A percentile compares a stretch with the other conserved stretches of the same genome.
Evolutionary conservation across 2,329 filamentous ascomycete species (phyloP).

Genomic region (Camillea tinctor): DNA sequence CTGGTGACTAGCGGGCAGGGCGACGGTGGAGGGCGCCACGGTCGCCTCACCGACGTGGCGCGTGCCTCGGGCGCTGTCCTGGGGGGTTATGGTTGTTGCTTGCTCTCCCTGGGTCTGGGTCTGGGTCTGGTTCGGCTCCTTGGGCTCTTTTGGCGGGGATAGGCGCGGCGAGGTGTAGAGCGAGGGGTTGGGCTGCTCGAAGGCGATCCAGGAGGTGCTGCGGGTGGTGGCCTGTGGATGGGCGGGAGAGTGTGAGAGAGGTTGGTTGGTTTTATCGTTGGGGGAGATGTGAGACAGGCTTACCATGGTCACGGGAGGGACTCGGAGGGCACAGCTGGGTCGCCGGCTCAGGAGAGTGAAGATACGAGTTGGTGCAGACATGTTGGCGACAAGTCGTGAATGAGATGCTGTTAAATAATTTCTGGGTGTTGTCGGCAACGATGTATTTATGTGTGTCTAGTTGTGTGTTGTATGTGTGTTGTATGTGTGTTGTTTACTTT

Average conservation of each 20-base stretch:
- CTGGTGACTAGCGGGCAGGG: constrained; percentile 7
- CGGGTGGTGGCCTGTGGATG: neutral
- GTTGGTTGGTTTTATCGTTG: neutral
- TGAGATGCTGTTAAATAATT: constrained; percentile 4
- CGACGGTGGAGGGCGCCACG: constrained; percentile 5
- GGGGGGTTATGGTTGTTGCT: neutral
- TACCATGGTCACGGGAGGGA: constrained; percentile 2
- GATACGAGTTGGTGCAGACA: constrained; percentile 11
- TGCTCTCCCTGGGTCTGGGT: too few species aligned
- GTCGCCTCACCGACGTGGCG: constrained; percentile 6
- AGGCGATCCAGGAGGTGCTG: constrained; percentile 28
- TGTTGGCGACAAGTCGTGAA: constrained; percentile 8
- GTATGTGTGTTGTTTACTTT: too few species aligned
- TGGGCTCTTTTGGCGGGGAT: too few species aligned
- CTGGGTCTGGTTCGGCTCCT: too few species aligned
- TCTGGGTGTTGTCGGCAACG: neutral
- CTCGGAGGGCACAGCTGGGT: neutral
- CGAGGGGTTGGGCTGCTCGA: constrained; percentile 25
- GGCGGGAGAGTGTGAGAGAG: constrained; percentile 1
- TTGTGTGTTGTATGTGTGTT: too few species aligned
- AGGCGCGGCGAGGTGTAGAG: constrained; percentile 16
- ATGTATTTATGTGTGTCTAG: neutral
- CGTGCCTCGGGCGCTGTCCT: neutral
- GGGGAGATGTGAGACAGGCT: neutral
- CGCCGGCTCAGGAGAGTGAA: constrained; percentile 1